Evolutionary conservation across 495 filamentous ascomycete species (phyloP), one percentile per base, ranked within the genome.

Genomic region (Corynascus novoguineensis): DNA sequence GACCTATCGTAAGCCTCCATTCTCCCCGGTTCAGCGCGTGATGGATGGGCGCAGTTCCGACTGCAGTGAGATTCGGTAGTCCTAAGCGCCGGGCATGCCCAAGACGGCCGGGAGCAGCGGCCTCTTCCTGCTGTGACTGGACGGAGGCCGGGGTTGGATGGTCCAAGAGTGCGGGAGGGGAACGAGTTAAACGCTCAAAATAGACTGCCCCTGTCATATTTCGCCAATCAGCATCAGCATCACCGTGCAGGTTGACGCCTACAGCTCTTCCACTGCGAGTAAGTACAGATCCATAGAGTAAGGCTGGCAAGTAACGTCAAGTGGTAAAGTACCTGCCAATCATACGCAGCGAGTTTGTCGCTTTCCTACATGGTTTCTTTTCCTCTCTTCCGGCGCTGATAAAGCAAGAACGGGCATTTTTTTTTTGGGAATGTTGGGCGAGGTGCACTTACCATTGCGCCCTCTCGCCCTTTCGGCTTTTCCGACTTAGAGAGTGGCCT

Each of bases 171-270:
- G 27, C 40, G 53, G 15, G 35, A 56, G 17, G 46, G 53, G 50
- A 41, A 50, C 34, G 44, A 50, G 60, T 50, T 57, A 63, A 60
- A 55, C 63, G 62, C 65, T 41, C 55, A 17, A 54, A 69, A 68
- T 67, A 68, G 63, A 65, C 54, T 22, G 44, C 55, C 60, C 57
- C 48, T 53, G 55, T 17, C 11, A 6, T 9, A 1, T 1, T 11
- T 12, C 25, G 25, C 66, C 64, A 69, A 69, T 67, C 62, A 69
- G 25, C 2, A 28, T 2, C 19, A 6, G 58, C 10, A 60, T 69
- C 66, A 69, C 66, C 40, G 50, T 66, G 62, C 64, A 64, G 66
- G n/a, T 69, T 65, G 55, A 69, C 66, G 66, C 66, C 61, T 44
- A 12, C 53, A 37, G 50, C 17, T 24, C 19, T 5, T 51, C 29